phyloP scores from a whole-genome alignment of 2,329 filamentous ascomycete species.

The Coleophoma cylindrospora region DNA sequence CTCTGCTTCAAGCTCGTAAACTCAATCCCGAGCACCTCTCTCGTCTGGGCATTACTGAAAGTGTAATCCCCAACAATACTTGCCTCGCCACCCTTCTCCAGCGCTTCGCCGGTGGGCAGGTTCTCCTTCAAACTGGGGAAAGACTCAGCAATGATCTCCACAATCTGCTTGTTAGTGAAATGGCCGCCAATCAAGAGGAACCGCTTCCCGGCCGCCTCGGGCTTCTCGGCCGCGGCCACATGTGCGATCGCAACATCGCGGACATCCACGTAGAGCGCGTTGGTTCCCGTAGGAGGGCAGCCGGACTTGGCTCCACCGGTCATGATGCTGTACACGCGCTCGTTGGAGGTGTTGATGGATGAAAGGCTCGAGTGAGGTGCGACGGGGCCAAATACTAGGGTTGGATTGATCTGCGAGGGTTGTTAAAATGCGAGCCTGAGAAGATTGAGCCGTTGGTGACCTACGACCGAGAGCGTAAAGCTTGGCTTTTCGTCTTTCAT shows the following conservation, averaged over 20 bases:
- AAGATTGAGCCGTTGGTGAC: no score
- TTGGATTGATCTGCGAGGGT: constrained; percentile 43
- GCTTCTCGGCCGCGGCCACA: constrained; percentile 49
- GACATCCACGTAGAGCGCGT: constrained; percentile 53
- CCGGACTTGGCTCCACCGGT: constrained; percentile 47
- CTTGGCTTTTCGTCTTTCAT: constrained; percentile 42
- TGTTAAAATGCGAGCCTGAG: no score
- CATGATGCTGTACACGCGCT: constrained; percentile 55
- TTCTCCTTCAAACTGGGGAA: constrained; percentile 41
- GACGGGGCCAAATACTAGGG: constrained; percentile 37
- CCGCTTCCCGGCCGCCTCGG: constrained; percentile 51
- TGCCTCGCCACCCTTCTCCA: constrained; percentile 24
- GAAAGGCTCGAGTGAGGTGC: constrained; percentile 49
- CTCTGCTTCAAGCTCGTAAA: constrained; percentile 30
- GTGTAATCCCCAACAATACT: constrained; percentile 39
- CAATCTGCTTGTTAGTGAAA: constrained; percentile 55
- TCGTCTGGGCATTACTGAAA: constrained; percentile 49
- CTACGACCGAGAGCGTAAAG: constrained; percentile 48
- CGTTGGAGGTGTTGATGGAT: constrained; percentile 71
- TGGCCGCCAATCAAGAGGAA: constrained; percentile 56
- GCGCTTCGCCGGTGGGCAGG: constrained; percentile 36
- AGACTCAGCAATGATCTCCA: constrained; percentile 44
- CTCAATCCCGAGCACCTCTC: constrained; percentile 50
- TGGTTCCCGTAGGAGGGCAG: constrained; percentile 14
- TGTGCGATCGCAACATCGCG: constrained; percentile 58